Evolutionary conservation across 1,139 yeast species (phyloP), one percentile per base, ranked within the genome.

Genomic region (Yamadazyma oceani): DNA sequence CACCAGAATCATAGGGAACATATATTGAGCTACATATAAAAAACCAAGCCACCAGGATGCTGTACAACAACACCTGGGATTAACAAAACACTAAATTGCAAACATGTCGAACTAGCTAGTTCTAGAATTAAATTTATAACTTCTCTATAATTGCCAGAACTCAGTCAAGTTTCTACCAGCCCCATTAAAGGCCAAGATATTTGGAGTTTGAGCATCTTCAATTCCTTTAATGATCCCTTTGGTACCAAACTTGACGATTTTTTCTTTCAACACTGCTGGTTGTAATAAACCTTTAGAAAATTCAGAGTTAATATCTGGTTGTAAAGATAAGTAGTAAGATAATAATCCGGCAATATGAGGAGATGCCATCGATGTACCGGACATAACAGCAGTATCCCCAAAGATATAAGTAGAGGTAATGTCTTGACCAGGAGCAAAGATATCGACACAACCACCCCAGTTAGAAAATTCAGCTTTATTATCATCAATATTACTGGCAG

Each of bases 291-390:
- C 73, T 39, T 71, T 62, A 10, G 82, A 75, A 58, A 75, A 87
- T 62, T 82, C 86, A 32, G 96, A 88, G 45, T 77, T 84, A 22
- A 85, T 64, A 38, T 80, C 85, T 50, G 98, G 98, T 68, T 87
- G 94, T 63, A 92, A 80, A 16, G 97, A 87, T 54, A 92, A 72
- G 69, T 80, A 90, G 77, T 92, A 92, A 4, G 97, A 70, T 58
- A 84, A 73, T 62, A 92, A 75, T 51, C 98, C 98, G 45, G 89
- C 85, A 60, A 92, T 85, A 61, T 92, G 97, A 38, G 98, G 98
- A 32, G 97, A 87, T 25, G 98, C 98, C 98, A 92, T 92, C 15
- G 98, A 92, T 15, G 98, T 92, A 68, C 98, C 98, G 28, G 97
- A 88, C 65, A 92, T 76, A 37, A 92, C 81, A 44, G 96, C 95